Evolutionary conservation across 768 basidiomycete genomes (phyloP).

Genomic region (Scleroderma bovista): DNA sequence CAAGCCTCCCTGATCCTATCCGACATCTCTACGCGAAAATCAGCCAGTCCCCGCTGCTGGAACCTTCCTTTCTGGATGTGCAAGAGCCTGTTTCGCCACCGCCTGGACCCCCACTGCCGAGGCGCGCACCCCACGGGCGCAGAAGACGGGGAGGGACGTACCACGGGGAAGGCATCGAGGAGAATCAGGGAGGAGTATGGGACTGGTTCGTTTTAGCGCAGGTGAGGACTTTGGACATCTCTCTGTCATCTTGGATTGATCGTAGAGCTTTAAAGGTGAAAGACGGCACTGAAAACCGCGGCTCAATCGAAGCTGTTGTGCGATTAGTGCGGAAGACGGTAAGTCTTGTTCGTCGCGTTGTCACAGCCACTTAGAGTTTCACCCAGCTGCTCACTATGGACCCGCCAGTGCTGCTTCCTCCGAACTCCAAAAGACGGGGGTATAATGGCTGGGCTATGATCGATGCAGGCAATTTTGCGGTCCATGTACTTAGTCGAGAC

Average conservation of each 20-base stretch:
- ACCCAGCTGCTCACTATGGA: conserved; percentile 50
- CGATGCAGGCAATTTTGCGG: conserved; percentile 74
- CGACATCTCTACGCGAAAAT: conserved; percentile 55
- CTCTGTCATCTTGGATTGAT: conserved; percentile 2
- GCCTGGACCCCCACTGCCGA: conserved; percentile 57
- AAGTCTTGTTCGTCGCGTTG: conserved; percentile 22
- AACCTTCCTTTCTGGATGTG: conserved; percentile 52
- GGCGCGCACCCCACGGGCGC: conserved; percentile 50
- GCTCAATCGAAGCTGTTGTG: conserved; percentile 71
- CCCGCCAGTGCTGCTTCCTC: conserved; percentile 57
- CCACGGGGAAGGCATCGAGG: conserved; percentile 53
- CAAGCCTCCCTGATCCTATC: conserved; percentile 46
- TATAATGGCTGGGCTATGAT: conserved; percentile 81
- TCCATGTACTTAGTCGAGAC: conserved; percentile 66
- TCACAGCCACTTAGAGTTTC: neutral
- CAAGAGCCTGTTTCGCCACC: conserved; percentile 44
- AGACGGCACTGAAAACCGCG: conserved; percentile 76
- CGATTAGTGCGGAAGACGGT: conserved; percentile 67
- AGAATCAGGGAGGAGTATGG: conserved; percentile 60
- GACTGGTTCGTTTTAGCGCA: conserved; percentile 72
- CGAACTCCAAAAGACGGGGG: conserved; percentile 54
- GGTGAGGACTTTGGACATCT: conserved; percentile 32
- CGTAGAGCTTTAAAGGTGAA: conserved; percentile 52
- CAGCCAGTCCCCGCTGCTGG: conserved; percentile 60
- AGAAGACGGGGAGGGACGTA: conserved; percentile 65